phyloP scores from a whole-genome alignment of 2,329 filamentous ascomycete genomes.

The Venturia aucupariae region DNA sequence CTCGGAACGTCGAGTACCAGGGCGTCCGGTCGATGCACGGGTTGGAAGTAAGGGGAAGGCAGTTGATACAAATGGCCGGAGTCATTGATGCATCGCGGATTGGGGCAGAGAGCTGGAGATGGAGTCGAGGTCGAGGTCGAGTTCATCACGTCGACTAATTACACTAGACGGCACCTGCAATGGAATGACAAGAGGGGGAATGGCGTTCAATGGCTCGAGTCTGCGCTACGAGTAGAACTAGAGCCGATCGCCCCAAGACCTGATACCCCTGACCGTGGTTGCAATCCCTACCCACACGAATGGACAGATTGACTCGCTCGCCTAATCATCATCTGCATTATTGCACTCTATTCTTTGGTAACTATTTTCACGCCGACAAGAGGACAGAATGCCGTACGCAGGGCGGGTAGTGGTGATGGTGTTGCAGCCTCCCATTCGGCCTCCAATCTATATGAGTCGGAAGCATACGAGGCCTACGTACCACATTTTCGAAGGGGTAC shows the following conservation, averaged over 20 bases:
- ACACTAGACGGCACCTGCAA: neutral
- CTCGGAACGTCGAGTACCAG: neutral
- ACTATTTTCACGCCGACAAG: too few relatives aligned
- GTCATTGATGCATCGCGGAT: neutral
- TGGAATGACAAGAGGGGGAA: neutral
- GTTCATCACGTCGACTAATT: neutral
- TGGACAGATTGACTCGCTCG: neutral
- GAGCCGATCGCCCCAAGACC: neutral
- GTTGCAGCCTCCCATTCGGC: too few relatives aligned
- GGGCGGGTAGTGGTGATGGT: too few relatives aligned
- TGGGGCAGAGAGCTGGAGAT: neutral
- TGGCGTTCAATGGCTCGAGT: neutral
- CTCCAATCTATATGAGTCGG: too few relatives aligned
- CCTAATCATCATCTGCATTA: too few relatives aligned
- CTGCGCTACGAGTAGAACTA: too few relatives aligned
- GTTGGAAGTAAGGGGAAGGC: neutral
- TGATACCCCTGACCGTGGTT: neutral
- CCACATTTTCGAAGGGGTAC: too few relatives aligned
- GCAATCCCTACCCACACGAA: neutral
- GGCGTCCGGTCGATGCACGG: neutral
- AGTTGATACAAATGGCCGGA: neutral
- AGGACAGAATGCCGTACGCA: too few relatives aligned
- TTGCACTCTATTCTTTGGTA: too few relatives aligned
- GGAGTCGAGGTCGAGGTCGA: neutral
- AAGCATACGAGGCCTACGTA: too few relatives aligned